Base-by-base conservation (phyloP, 768 basidiomycete species). In the Sporobolomyces phaffii region DNA sequence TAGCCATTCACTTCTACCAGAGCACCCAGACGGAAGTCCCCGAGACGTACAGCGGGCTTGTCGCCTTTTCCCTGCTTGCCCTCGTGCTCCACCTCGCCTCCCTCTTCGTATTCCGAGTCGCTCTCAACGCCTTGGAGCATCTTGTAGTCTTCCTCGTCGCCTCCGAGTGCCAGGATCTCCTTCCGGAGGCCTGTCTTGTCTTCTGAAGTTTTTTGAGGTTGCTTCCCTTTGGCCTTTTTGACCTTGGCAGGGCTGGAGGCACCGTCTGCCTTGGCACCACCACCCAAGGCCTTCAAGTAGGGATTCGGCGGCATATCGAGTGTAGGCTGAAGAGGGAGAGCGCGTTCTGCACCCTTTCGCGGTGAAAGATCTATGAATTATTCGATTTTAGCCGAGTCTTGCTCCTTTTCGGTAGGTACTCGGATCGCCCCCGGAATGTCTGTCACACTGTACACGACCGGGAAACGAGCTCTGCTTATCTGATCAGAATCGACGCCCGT, bases 131-230 rank as follows among this genome's bases (percentile, higher is more conserved):
- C 79, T 64, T 81, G 80, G 53, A 83, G 66, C 34, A 84, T 70
- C 28, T 81, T 79, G n/a, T 79, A 74, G 68, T 84, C 83, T 22
- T 78, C 80, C 38, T 80, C 79, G 43, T 79, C 81, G 26, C 82
- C 83, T 28, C 83, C 84, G 3, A 84, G 73, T 1, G 81, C 79
- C 10, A 76, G 67, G 8, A 83, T 74, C 58, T 79, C 78, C 13
- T 77, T 26, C 22, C 28, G 49, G 14, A 75, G 64, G 2, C 20
- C 43, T 5, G 20, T 24, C 31, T 48, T 48, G 26, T 56, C 56
- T 33, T 45, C 40, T 22, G 60, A 50, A 33, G 33, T 43, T 28
- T 28, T 48, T 13, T 45, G 48, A 15, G n/a, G 13, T 28, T 18
- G 18, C 7, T 38, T 18, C 14, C 40, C 33, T 47, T 38, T 9